Evolutionary conservation across 1,139 yeast genomes (phyloP), one percentile per base, ranked within the genome.

Genomic region (Spathaspora jeffriesii): DNA sequence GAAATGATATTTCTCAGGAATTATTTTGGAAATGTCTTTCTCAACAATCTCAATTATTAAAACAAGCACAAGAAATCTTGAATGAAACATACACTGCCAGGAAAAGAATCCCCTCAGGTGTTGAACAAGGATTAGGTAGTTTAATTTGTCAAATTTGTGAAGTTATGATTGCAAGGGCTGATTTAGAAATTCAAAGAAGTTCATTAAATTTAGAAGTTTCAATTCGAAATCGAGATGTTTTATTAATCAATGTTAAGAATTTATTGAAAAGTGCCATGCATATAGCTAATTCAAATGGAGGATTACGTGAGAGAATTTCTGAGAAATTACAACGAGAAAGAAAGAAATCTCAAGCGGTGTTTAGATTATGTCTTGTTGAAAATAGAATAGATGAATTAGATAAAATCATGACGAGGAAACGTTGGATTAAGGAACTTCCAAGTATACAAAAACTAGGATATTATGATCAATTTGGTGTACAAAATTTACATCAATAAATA

Each of bases 101-200:
- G 50, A 61, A 53, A 45, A 56, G 50, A 41, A 45, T 49, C 13
- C 56, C 56, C 15, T 53, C 54, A 17, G 60, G 61, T 2, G 58
- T 53, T 11, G 62, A 52, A 27, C 57, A 63, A 38, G 67, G 68
- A 17, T 51, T 71, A 31, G 79, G 79, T 1, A 53, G 64, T 0
- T 51, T 73, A 21, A 65, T 76, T 10, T 64, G 73, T 8, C 77
- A 74, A 49, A 53, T 78, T 2, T 65, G 80, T 51, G 68, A 73
- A 5, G 62, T 79, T 0, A 58, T 71, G 36, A 73, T 79, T 22
- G 81, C 78, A 36, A 62, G 84, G 46, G 73, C 82, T 1, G 85
- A 81, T 57, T 67, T 79, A 5, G 84, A 79, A 46, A 55, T 78
- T n/a, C 83, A 79, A 57, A 63, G 84, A 48, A 61, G 74, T 21